Percentiles rank a stretch among this genome's conserved stretches.
phyloP scores from a whole-genome alignment of 2,329 filamentous ascomycete species.

The Cryphonectria naterciae region DNA sequence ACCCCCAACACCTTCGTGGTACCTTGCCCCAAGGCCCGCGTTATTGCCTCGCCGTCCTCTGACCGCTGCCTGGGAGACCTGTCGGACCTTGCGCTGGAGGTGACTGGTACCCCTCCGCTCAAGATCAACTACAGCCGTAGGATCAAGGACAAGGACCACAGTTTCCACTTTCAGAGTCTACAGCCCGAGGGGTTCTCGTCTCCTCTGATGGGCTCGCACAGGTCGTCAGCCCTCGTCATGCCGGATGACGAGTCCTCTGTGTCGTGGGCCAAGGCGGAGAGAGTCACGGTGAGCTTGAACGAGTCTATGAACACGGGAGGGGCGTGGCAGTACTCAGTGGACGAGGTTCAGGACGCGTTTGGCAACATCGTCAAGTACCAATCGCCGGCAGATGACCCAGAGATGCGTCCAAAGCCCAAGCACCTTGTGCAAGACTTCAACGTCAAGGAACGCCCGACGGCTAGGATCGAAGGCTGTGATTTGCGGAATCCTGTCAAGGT shows the following conservation, averaged over 20 bases:
- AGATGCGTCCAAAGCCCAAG: slow-evolving; percentile 62
- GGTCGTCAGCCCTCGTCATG: slow-evolving; percentile 60
- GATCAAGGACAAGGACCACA: slow-evolving; percentile 81
- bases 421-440: slow-evolving; percentile 76
- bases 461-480: slow-evolving; percentile 75
- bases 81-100: slow-evolving; percentile 81
- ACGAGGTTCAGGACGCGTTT: slow-evolving; percentile 89
- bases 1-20: slow-evolving; percentile 82
- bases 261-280: slow-evolving; percentile 79
- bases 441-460: slow-evolving; percentile 83
- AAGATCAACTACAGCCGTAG: slow-evolving; percentile 90
- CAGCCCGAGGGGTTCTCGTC: slow-evolving; percentile 86
- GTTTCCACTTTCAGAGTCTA: slow-evolving; percentile 89
- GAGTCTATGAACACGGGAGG: slow-evolving; percentile 83
- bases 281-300: slow-evolving; percentile 80
- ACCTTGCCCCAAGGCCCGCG: slow-evolving; percentile 77
- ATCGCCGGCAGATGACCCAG: slow-evolving; percentile 67
- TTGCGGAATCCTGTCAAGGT: slow-evolving; percentile 80
- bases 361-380: slow-evolving; percentile 84
- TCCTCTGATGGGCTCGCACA: slow-evolving; percentile 68
- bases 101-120: slow-evolving; percentile 86
- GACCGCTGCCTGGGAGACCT: slow-evolving; percentile 85
- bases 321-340: slow-evolving; percentile 85
- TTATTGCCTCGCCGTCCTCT: slow-evolving; percentile 64
- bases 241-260: slow-evolving; percentile 64